Base-by-base conservation (phyloP, 208 protist genomes). In the Vickermania spadyakhi region DNA sequence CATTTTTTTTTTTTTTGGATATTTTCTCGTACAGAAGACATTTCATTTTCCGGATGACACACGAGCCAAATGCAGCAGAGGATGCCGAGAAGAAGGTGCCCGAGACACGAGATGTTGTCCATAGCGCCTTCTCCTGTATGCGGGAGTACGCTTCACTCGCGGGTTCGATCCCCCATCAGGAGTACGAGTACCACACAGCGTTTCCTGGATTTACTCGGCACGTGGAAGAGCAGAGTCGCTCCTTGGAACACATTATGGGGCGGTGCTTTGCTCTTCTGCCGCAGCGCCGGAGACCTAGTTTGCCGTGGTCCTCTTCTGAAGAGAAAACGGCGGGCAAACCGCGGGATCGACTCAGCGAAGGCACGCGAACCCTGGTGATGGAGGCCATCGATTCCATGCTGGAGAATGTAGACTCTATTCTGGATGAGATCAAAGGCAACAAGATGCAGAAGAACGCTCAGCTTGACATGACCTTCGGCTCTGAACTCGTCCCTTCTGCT, bases 101-200 rank as follows among this genome's bases (percentile, higher is more conserved):
- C 28, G 52, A 58, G 28, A 89, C 81, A 22, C 78, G 77, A 60
- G 72, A 79, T 25, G 62, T 94, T 51, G 77, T 91, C 2, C 71
- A 72, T 5, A 58, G 62, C 22, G 82, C 79, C 0, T 91, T 94
- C 54, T 60, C 65, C 23, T 49, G 63, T 23, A 66, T 94, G 31
- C 86, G 86, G 55, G 81, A 88, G 31, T 91, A 90, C 68, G 77
- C 73, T 58, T 83, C 77, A 27, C 62, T 79, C 1, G 64, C 79
- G 3, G 66, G 57, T 0, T 71, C 83, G 28, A 53, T 94, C 45
- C 81, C 87, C 0, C 23, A 56, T 7, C 77, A 89, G 1, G 87
- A 94, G 56, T 90, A 89, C 51, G 80, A 89, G 36, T 94, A 91
- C 63, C 84, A 94, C 62, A 65, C 78, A 49, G 87, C 82, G 21